A percentile compares a stretch with the other conserved stretches of the same genome.
These are phyloP conservation scores for Taphrina communis DNA, from an alignment of 1,139 yeast genomes.

Conservation along the genomic window DNA sequence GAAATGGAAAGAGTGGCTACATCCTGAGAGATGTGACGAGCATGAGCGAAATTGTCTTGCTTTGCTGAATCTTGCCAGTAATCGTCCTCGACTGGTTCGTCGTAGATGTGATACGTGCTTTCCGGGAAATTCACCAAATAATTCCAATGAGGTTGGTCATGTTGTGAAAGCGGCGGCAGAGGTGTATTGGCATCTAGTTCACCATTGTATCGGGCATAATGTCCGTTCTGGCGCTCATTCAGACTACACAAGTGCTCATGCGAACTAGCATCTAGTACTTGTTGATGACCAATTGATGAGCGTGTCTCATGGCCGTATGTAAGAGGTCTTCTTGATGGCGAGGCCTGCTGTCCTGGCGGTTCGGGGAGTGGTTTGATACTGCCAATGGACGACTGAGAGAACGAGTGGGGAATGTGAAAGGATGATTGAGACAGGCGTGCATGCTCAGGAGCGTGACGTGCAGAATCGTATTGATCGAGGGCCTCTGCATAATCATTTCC, in stretches of 20 bases:
- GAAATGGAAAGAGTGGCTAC: slow-evolving; percentile 1
- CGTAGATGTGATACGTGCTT: slow-evolving; percentile 1
- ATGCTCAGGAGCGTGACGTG: not conserved
- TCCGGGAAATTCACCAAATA: not conserved
- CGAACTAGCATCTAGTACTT: not conserved
- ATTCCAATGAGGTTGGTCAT: not conserved
- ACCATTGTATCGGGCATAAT: not conserved
- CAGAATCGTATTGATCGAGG: not conserved
- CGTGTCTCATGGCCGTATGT: not conserved
- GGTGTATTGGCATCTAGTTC: not conserved
- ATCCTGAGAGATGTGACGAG: slow-evolving; percentile 19
- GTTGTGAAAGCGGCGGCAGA: not conserved
- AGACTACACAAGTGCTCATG: not conserved
- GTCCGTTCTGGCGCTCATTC: not conserved
- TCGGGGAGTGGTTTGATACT: slow-evolving; percentile 12
- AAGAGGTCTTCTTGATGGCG: not conserved
- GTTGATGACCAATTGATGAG: not conserved
- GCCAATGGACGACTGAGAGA: slow-evolving; percentile 3
- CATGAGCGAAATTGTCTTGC: not conserved
- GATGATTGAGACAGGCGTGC: not conserved
- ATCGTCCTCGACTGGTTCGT: not conserved
- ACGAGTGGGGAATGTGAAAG: slow-evolving; percentile 1
- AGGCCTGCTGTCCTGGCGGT: not conserved
- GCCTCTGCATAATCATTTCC: slow-evolving; percentile 4
- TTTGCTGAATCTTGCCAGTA: not conserved